Evolutionary conservation across 1,139 yeast genomes (phyloP).

Genomic region (Debaryomyces psychrophilus): DNA sequence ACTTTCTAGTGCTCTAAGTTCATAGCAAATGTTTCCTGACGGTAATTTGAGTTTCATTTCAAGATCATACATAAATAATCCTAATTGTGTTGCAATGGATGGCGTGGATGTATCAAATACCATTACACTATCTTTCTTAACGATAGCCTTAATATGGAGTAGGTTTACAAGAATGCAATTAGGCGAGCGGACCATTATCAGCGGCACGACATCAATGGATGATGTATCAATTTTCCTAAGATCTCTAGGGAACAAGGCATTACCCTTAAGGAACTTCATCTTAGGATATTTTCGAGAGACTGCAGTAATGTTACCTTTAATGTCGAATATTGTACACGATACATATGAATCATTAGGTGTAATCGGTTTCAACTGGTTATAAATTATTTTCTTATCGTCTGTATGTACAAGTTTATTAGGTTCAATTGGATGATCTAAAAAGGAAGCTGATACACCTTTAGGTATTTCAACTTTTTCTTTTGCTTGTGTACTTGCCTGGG

Average conservation of each 20-base stretch:
- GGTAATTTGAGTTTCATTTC: slow-evolving; percentile 71
- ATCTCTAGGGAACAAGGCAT: slow-evolving; percentile 80
- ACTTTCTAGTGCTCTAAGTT: slow-evolving; percentile 87
- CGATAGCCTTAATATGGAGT: slow-evolving; percentile 83
- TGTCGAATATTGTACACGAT: slow-evolving; percentile 75
- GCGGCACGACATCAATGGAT: slow-evolving; percentile 85
- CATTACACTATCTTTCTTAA: slow-evolving; percentile 78
- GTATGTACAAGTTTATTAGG: background rate
- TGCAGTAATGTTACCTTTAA: slow-evolving; percentile 68
- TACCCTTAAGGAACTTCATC: slow-evolving; percentile 71
- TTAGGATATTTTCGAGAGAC: slow-evolving; percentile 80
- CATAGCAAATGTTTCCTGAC: slow-evolving; percentile 54
- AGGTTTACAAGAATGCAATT: slow-evolving; percentile 79
- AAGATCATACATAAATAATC: slow-evolving; percentile 83
- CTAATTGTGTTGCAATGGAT: slow-evolving; percentile 60
- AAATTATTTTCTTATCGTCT: slow-evolving; percentile 14
- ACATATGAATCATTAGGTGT: slow-evolving; percentile 61
- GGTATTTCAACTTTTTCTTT: background rate
- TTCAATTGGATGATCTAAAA: background rate
- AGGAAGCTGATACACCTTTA: background rate
- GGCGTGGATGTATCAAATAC: slow-evolving; percentile 75
- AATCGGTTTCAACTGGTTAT: slow-evolving; percentile 52
- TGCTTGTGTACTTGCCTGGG: background rate
- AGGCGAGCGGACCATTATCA: slow-evolving; percentile 72
- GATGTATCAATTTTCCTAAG: slow-evolving; percentile 87